Percentiles rank a stretch among this genome's conserved stretches.
phyloP scores from a whole-genome alignment of 768 basidiomycete species.

The Tricholoma bakamatsutake region DNA sequence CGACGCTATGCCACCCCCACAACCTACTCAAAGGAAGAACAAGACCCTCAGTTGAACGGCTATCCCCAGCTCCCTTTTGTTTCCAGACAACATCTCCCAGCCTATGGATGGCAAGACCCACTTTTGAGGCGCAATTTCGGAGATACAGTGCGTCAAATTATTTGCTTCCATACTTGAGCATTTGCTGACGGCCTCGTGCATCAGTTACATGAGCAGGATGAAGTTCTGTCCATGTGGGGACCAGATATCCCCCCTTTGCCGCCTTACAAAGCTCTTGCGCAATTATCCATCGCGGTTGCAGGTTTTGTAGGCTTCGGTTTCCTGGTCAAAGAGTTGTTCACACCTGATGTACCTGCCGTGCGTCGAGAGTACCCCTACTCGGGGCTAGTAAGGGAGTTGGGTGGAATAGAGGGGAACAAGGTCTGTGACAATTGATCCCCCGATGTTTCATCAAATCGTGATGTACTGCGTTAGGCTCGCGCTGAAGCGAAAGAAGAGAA shows the following conservation, averaged over 20 bases:
- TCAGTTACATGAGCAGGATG: constrained; percentile 78
- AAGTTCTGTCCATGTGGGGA: constrained; percentile 83
- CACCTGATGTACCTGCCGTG: constrained; percentile 58
- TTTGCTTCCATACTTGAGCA: constrained; percentile 1
- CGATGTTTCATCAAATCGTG: not conserved
- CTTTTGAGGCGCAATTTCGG: constrained; percentile 78
- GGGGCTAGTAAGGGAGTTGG: constrained; percentile 72
- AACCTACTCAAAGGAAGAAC: constrained; percentile 23
- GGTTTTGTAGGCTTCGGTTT: constrained; percentile 64
- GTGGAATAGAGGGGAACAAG: constrained; percentile 75
- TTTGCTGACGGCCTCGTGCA: constrained; percentile 8
- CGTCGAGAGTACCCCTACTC: constrained; percentile 73
- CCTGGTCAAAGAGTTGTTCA: constrained; percentile 45
- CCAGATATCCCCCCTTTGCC: constrained; percentile 65
- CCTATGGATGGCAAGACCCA: constrained; percentile 70
- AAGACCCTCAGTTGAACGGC: constrained; percentile 64
- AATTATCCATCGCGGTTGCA: constrained; percentile 55
- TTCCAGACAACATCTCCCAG: constrained; percentile 56
- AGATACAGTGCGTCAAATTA: constrained; percentile 47
- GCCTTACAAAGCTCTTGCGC: constrained; percentile 55
- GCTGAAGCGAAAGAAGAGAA: constrained; percentile 17
- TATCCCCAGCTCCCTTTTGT: constrained; percentile 69
- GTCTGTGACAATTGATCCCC: constrained; percentile 31
- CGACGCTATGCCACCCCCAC: constrained; percentile 30
- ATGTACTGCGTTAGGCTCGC: constrained; percentile 19